A percentile compares a stretch with the other conserved stretches of the same genome.
Evolutionary conservation across 1,139 yeast species (phyloP).

Genomic region (Diutina sp.): DNA sequence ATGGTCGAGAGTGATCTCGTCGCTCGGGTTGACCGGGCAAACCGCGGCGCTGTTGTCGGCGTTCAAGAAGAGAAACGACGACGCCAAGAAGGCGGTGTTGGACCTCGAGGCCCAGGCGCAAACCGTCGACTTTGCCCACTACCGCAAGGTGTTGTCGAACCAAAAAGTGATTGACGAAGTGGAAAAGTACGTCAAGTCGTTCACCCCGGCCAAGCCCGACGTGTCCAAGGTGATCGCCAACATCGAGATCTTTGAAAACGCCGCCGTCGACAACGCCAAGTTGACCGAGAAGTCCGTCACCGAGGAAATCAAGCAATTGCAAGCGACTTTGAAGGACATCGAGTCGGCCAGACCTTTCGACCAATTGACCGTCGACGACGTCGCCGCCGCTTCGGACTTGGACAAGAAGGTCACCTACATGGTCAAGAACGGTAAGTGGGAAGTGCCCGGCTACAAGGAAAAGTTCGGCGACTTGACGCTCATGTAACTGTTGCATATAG

Average conservation of each 20-base stretch:
- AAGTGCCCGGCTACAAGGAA: slow-evolving; percentile 96
- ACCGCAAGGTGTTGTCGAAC: slow-evolving; percentile 75
- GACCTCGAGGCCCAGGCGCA: slow-evolving; percentile 63
- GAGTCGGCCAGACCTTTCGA: slow-evolving; percentile 97
- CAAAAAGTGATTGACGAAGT: slow-evolving; percentile 67
- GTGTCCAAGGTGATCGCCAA: slow-evolving; percentile 83
- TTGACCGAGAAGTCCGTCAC: slow-evolving; percentile 82
- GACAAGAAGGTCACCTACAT: slow-evolving; percentile 91
- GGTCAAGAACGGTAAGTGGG: slow-evolving; percentile 97
- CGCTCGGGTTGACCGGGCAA: slow-evolving; percentile 85
- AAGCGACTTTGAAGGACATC: slow-evolving; percentile 82
- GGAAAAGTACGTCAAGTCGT: slow-evolving; percentile 60
- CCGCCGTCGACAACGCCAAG: slow-evolving; percentile 93
- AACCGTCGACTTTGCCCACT: slow-evolving; percentile 68
- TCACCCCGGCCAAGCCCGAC: slow-evolving; percentile 79
- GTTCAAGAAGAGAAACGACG: slow-evolving; percentile 97
- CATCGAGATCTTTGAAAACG: slow-evolving; percentile 86
- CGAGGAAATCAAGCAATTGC: slow-evolving; percentile 75
- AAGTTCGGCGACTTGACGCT: slow-evolving; percentile 93
- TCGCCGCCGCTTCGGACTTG: slow-evolving; percentile 92
- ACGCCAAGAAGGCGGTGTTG: slow-evolving; percentile 75
- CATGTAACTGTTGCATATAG: slow-evolving; percentile 39
- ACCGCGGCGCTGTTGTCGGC: slow-evolving; percentile 81
- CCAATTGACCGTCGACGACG: slow-evolving; percentile 91
- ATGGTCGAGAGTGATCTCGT: slow-evolving; percentile 85